A percentile compares a stretch with the other conserved stretches of the same genome.
Evolutionary conservation across 768 basidiomycete genomes (phyloP).

Genomic region (Tulasnella sp.): DNA sequence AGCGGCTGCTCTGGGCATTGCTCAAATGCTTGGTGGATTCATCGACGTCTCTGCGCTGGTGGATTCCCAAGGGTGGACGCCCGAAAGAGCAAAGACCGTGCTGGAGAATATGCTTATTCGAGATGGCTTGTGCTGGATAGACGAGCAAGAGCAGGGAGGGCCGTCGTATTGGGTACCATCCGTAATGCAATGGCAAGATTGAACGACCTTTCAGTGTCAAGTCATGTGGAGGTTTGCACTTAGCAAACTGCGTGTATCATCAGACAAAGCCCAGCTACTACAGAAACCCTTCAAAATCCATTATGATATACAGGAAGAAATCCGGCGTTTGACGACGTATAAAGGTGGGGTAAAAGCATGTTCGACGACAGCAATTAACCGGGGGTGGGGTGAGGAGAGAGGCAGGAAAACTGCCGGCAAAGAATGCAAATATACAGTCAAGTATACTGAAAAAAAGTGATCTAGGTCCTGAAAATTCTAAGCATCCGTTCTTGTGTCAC

Average conservation of each 20-base stretch:
- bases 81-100: conserved; percentile 68
- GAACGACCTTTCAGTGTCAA: background rate
- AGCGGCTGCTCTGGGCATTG: conserved; percentile 61
- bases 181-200: conserved; percentile 74
- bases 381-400: background rate
- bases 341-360: background rate
- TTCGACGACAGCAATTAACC: background rate
- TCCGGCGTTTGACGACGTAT: background rate
- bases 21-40: conserved; percentile 68
- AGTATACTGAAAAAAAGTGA: background rate
- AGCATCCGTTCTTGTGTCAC: conserved; percentile 76
- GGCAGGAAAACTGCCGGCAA: background rate
- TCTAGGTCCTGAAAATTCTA: conserved; percentile 61
- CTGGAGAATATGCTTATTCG: conserved; percentile 85
- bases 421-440: background rate
- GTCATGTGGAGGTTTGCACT: too few species aligned
- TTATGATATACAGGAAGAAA: background rate
- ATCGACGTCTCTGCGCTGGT: conserved; percentile 63
- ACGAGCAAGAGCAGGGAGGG: conserved; percentile 70
- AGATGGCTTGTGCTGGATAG: conserved; percentile 93
- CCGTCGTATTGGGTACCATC: conserved; percentile 84
- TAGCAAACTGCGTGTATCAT: background rate
- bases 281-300: background rate
- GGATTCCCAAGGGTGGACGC: conserved; percentile 61
- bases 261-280: background rate